A percentile compares a stretch with the other conserved stretches of the same genome.
These are phyloP conservation scores for Candida labiduridarum DNA, from an alignment of 1,139 yeast genomes.

Conservation along the genomic window DNA sequence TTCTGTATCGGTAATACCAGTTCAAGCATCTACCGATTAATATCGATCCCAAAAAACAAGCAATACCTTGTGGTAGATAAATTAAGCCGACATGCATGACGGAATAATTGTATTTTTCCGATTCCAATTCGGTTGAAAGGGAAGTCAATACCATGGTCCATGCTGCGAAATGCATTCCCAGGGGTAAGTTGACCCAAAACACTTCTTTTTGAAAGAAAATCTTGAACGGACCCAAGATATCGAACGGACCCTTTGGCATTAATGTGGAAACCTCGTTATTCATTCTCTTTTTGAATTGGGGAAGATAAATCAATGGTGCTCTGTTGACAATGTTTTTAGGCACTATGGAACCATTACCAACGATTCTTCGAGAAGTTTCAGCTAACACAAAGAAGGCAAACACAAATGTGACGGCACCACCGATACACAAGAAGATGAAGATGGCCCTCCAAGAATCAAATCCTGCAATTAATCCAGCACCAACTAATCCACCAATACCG, in stretches of 20 bases:
- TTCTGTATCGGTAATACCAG: conserved; percentile 28
- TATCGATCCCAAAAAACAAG: conserved; percentile 35
- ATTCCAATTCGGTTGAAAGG: conserved; percentile 33
- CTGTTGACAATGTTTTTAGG: conserved; percentile 27
- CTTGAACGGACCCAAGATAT: conserved; percentile 31
- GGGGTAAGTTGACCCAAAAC: conserved; percentile 29
- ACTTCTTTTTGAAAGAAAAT: conserved; percentile 29
- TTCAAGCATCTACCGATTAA: conserved; percentile 31
- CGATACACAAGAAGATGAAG: conserved; percentile 39
- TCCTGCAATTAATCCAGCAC: conserved; percentile 34
- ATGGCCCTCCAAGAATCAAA: conserved; percentile 42
- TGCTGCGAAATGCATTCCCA: conserved; percentile 37
- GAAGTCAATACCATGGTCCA: conserved; percentile 43
- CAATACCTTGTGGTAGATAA: conserved; percentile 43
- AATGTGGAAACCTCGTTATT: conserved; percentile 32
- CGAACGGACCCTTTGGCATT: conserved; percentile 20
- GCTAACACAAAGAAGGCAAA: conserved; percentile 29
- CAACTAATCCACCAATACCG: conserved; percentile 43
- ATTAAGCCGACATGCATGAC: conserved; percentile 41
- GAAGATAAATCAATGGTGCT: conserved; percentile 27
- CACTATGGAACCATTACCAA: conserved; percentile 40
- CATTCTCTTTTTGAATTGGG: conserved; percentile 25
- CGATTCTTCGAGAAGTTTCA: conserved; percentile 39
- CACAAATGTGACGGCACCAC: conserved; percentile 35
- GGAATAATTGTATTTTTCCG: conserved; percentile 30